These are phyloP conservation scores for Phytopythium mirpurense DNA, from an alignment of 352 stramenopile genomes.

Conservation along the genomic window DNA sequence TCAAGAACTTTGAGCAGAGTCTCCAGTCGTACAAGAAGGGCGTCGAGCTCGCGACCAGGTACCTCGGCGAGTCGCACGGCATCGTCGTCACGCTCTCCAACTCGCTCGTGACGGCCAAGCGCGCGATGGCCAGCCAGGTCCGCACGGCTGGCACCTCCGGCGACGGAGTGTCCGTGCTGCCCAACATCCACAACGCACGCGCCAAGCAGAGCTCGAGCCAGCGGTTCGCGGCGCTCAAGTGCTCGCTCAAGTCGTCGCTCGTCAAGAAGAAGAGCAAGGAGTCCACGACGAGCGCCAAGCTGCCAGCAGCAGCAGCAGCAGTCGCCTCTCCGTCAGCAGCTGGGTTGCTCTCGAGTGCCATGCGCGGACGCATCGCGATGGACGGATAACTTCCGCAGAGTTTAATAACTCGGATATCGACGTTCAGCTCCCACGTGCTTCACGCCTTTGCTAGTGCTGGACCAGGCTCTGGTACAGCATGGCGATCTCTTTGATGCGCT, in stretches of 20 bases:
- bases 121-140: conserved; percentile 43
- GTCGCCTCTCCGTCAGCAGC: not conserved
- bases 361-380: not conserved
- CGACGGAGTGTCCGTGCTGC: conserved; percentile 47
- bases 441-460: too few species aligned
- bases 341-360: not conserved
- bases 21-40: conserved; percentile 91
- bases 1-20: conserved; percentile 90
- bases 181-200: conserved; percentile 21
- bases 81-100: conserved; percentile 92
- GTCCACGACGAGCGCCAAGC: not conserved
- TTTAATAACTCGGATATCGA: not conserved
- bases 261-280: conserved; percentile 30
- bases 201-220: conserved; percentile 15
- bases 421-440: too few species aligned
- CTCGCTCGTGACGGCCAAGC: conserved; percentile 76
- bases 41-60: conserved; percentile 77
- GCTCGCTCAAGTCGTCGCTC: conserved; percentile 32
- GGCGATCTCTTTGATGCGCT: conserved; percentile 23
- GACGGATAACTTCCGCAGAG: not conserved
- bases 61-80: conserved; percentile 86
- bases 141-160: conserved; percentile 39
- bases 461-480: conserved; percentile 25
- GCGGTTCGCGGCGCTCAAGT: conserved; percentile 16
- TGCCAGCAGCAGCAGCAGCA: not conserved